Base-by-base conservation (phyloP, 2,329 filamentous ascomycete genomes). In the Aspergillus hiratsukae region DNA sequence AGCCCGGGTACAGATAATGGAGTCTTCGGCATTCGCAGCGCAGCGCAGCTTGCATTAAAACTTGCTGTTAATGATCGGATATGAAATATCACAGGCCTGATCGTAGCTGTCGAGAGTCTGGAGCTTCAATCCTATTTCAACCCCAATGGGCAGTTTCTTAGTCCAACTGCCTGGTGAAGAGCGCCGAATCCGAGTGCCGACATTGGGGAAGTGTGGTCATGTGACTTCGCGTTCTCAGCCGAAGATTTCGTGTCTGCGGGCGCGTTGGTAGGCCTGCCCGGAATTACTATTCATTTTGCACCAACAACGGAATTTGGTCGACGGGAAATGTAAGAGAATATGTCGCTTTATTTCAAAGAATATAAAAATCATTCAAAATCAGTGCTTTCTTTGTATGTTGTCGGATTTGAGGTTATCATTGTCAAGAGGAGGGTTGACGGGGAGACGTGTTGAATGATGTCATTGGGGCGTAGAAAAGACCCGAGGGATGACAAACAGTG, bases 391-490 rank as follows among this genome's bases (percentile, higher is more conserved):
- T 11, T n/a, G 14, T 55, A 10, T 25, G 31, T 53, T 21, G 17
- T 23, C 27, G 23, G 23, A 48, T 29, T 37, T 56, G 48, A 7
- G 8, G 21, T 21, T 14, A 25, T 46, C 3, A 23, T 23, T 14
- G 43, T 46, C 10, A 14, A 6, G 23, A 25, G 54, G 48, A 52
- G 46, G 45, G 58, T 43, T 48, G 54, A 31, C 40, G 52, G 63
- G 68, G 49, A 62, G 65, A 69, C 68, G 68, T 66, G 68, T 57
- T 48, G 21, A 21, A 57, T 70, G 68, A 70, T 69, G 67, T 68
- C 65, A 66, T 60, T 23, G 31, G 9, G 29, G 17, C 19, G 37
- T 28, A 28, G 19, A 21, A 17, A 27, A 25, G 48, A 58, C 25
- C 31, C 45, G 57, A 59, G 59, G 45, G 41, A 1, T 29, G 7